Base-by-base conservation (phyloP, 2,329 filamentous ascomycete genomes). In the Neocatenulostroma microsporum region DNA sequence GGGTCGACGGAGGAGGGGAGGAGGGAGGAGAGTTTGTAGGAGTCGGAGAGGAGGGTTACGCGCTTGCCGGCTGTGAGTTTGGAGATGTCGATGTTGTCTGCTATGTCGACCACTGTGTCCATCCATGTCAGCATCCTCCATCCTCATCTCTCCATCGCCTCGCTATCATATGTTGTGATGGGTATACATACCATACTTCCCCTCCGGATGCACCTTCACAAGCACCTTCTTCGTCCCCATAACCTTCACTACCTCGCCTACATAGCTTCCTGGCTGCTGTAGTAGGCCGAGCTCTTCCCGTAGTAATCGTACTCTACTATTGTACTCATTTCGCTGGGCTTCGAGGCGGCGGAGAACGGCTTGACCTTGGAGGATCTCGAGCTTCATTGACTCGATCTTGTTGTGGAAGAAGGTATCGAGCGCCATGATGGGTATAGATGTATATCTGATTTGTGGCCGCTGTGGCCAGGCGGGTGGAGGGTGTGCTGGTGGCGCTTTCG, bases 301-400 rank as follows among this genome's bases (percentile, higher is more conserved):
- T 57, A 98, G 69, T 65, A 98, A 73, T 45, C 91, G 84, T 56
- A 98, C 91, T 61, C 91, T 80, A 42, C 91, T 96, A 72, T 98
- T 98, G 76, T 96, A 96, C 68, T 98, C 91, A 61, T 98, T 98
- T 51, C 91, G 81, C 67, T 98, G 93, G 53, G 91, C 91, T 73
- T 98, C 91, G 54, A 98, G 77, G 60, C 91, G 80, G 53, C 91
- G 83, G 46, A 98, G 74, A 40, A 94, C 87, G 39, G 91, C 89
- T 70, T 98, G 91, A 39, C 91, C 89, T 69, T 96, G 89, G 63
- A 98, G 89, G 63, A 98, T 98, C 78, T 98, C 89, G 64, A 98
- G 87, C 82, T 96, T 96, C 84, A 96, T 94, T 64, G 84, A 81
- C 84, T 98, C 91, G 69, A 96, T 96, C 76, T 98, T 98, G 75